Percentiles rank a stretch among this genome's conserved stretches.
These are phyloP conservation scores for Colletotrichum theobromicola DNA, from an alignment of 2,329 filamentous ascomycete genomes.

Conservation along the genomic window DNA sequence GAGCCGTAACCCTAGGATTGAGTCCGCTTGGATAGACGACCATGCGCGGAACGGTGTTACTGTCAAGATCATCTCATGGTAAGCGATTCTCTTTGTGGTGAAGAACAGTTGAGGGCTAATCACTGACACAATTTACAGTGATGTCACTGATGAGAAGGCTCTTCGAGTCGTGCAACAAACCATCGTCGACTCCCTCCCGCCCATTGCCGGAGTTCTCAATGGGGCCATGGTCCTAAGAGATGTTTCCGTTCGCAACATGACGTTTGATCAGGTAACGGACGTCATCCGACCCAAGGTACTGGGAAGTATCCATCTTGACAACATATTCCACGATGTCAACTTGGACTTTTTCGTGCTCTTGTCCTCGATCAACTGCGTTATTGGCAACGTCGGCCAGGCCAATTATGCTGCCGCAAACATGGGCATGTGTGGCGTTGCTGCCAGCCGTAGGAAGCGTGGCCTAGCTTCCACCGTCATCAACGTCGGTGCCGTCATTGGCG, in stretches of 20 bases:
- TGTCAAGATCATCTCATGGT: constrained; percentile 29
- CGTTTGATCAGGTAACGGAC: constrained; percentile 29
- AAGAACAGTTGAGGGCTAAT: neutral
- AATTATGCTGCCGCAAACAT: constrained; percentile 41
- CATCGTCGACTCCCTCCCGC: neutral
- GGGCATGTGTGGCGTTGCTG: constrained; percentile 34
- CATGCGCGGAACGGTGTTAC: constrained; percentile 29
- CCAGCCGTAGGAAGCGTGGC: constrained; percentile 22
- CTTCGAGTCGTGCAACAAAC: neutral
- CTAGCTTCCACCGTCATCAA: constrained; percentile 9
- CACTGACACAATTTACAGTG: neutral
- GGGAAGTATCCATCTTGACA: constrained; percentile 29
- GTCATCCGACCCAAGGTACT: constrained; percentile 31
- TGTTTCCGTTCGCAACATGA: constrained; percentile 29
- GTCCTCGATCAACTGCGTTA: constrained; percentile 28
- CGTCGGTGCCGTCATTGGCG: constrained; percentile 8
- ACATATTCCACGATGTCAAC: neutral
- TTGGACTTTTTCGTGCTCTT: constrained; percentile 34
- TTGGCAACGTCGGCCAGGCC: constrained; percentile 31
- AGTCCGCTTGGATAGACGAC: constrained; percentile 14
- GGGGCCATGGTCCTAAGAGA: constrained; percentile 20
- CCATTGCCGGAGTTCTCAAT: neutral
- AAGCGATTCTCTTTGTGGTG: neutral
- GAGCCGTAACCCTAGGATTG: constrained; percentile 35
- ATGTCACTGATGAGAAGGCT: neutral